Evolutionary conservation across 164 flowering plant species (phyloP).

Genomic region (Saururus chinensis): DNA sequence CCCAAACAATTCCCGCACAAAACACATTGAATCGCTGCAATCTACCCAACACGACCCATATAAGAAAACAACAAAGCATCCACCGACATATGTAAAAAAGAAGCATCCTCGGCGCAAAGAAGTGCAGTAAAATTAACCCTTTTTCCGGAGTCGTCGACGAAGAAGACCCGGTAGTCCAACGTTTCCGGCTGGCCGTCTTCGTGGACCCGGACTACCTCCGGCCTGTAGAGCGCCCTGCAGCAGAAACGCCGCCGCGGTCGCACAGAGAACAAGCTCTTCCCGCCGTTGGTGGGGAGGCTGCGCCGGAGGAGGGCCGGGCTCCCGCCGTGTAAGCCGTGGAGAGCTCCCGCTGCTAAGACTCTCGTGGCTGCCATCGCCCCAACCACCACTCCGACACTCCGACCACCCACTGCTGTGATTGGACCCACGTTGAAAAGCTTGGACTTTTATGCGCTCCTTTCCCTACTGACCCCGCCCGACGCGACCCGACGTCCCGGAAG

Average conservation of each 20-base stretch:
- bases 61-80: background rate
- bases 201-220: constrained; percentile 40
- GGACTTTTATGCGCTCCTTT: background rate
- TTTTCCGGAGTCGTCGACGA: constrained; percentile 60
- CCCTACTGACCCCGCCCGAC: too few relatives aligned
- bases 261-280: background rate
- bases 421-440: too few relatives aligned
- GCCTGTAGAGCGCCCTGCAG: constrained; percentile 58
- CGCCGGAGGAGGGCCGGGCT: background rate
- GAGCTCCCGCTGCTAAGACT: constrained; percentile 6
- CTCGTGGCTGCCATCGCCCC: constrained; percentile 9
- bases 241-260: constrained; percentile 9
- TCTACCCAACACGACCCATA: too few relatives aligned
- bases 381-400: background rate
- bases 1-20: too few relatives aligned
- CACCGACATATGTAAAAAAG: background rate
- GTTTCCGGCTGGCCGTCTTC: constrained; percentile 84
- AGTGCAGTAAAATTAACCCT: constrained; percentile 31
- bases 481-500: too few relatives aligned
- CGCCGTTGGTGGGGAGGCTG: background rate
- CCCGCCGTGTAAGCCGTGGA: constrained; percentile 2
- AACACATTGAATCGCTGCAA: background rate
- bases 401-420: too few relatives aligned
- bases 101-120: background rate
- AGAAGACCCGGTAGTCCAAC: constrained; percentile 77